Evolutionary conservation across 208 protist species (phyloP), one percentile per base, ranked within the genome.

Genomic region (Trypanosoma brucei): DNA sequence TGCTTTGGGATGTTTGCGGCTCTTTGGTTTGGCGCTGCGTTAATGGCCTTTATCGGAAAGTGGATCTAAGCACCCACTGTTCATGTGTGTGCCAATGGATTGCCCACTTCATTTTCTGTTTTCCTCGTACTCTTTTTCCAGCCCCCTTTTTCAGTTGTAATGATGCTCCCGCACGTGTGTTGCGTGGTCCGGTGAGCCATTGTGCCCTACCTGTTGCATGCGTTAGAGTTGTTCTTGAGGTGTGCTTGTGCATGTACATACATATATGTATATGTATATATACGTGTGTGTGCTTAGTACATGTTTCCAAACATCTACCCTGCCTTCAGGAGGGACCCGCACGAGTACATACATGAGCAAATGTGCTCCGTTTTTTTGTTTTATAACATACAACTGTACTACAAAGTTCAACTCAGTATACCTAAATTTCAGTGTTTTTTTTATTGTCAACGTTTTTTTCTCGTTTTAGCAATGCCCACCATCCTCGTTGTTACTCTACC

Each of bases 21-120:
- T 3, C 42, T 86, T 0, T 81, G 71, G 78, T 35, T 33, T 36
- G 80, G 76, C 22, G 56, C 72, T n/a, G 62, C 55, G n/a, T 59
- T 79, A 30, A 86, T 63, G 59, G 31, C 59, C n/a, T n/a, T 46
- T 6, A 33, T 60, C 0, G 56, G 34, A 36, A 60, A 60, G 9
- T 60, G 56, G 56, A 34, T 46, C n/a, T 62, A 54, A 35, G 35
- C n/a, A 46, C n/a, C 2, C 39, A 13, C 14, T 14, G n/a, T 50
- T n/a, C 13, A 22, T 46, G 7, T 42, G 13, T 42, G 7, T 52
- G 13, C 14, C 3, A 49, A 42, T 31, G 31, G 4, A 14, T 62
- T 22, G 37, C 14, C 56, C 52, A 67, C 62, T 67, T 60, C 49
- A 44, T 36, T 38, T 62, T 46, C 64, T 72, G 53, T 54, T 65